Evolutionary conservation across 108 stramenopile species (phyloP).

Genomic region (Skeletonema costatum): DNA sequence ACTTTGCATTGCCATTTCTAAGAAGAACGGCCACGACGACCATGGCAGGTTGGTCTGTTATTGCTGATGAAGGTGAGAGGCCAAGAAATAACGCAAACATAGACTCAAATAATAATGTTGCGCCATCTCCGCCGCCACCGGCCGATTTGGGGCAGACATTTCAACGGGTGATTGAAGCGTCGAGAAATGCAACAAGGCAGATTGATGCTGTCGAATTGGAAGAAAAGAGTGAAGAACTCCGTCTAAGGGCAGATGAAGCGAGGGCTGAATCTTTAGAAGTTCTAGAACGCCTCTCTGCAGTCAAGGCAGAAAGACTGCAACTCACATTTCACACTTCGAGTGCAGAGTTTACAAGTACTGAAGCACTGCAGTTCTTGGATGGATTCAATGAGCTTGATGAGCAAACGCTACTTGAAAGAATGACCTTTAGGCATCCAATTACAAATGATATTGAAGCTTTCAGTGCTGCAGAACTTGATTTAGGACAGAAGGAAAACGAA

Average conservation of each 20-base stretch:
- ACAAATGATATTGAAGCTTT: conserved; percentile 40
- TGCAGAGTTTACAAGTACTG: conserved; percentile 33
- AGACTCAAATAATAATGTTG: background rate
- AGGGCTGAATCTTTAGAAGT: conserved; percentile 22
- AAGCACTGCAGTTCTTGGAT: conserved; percentile 40
- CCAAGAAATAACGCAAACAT: conserved; percentile 10
- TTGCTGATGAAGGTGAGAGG: conserved; percentile 21
- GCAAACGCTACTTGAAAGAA: conserved; percentile 26
- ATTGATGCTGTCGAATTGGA: conserved; percentile 60
- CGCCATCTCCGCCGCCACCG: conserved; percentile 5
- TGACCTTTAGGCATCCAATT: conserved; percentile 31
- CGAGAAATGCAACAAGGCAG: conserved; percentile 51
- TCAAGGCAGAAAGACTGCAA: conserved; percentile 38
- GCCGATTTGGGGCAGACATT: conserved; percentile 48
- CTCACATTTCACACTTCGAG: conserved; percentile 30
- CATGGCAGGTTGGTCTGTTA: conserved; percentile 54
- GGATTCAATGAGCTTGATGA: conserved; percentile 18
- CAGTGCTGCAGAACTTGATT: conserved; percentile 24
- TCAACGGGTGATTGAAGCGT: conserved; percentile 59
- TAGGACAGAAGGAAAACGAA: conserved; percentile 12
- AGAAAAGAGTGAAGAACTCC: conserved; percentile 60
- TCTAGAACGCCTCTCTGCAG: conserved; percentile 18
- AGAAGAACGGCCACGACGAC: conserved; percentile 71
- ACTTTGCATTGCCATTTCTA: conserved; percentile 67
- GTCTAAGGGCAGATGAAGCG: conserved; percentile 33